These are phyloP conservation scores for Cutaneotrichosporon mucoides DNA, from an alignment of 1,284 basidiomycete genomes.

Conservation along the genomic window DNA sequence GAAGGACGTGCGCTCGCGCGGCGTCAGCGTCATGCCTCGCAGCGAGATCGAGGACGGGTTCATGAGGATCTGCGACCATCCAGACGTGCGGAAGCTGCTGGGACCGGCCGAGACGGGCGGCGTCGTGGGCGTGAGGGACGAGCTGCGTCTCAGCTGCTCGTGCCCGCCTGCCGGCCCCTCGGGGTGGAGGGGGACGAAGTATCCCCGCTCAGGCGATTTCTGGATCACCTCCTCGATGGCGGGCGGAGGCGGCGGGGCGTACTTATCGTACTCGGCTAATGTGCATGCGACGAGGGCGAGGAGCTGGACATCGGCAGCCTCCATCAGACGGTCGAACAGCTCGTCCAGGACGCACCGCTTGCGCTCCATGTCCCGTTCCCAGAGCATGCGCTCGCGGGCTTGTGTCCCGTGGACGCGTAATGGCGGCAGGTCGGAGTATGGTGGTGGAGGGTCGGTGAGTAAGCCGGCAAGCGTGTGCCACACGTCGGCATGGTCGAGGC, in stretches of 20 bases:
- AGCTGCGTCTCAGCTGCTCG: background rate
- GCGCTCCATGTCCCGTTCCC: constrained; percentile 40
- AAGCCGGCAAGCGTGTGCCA: constrained; percentile 62
- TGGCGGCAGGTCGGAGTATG: constrained; percentile 17
- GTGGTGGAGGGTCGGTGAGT: constrained; percentile 38
- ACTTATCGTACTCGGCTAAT: constrained; percentile 52
- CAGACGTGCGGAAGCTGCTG: constrained; percentile 32
- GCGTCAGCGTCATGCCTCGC: constrained; percentile 32
- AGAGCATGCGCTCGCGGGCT: constrained; percentile 24
- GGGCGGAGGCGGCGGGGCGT: constrained; percentile 22
- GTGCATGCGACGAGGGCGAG: constrained; percentile 71
- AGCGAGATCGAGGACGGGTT: constrained; percentile 36
- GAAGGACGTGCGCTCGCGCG: constrained; percentile 33
- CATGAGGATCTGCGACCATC: constrained; percentile 42
- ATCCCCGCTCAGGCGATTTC: constrained; percentile 40
- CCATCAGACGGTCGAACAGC: constrained; percentile 59
- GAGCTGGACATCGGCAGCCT: constrained; percentile 71
- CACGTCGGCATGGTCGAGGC: constrained; percentile 68
- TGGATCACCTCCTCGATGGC: constrained; percentile 18
- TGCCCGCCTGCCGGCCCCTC: background rate
- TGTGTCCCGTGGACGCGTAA: constrained; percentile 4
- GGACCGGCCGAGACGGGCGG: constrained; percentile 5
- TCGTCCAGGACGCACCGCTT: constrained; percentile 38
- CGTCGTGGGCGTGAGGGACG: constrained; percentile 2
- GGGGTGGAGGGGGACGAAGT: constrained; percentile 29